These are phyloP conservation scores for Daedalea quercina DNA, from an alignment of 768 basidiomycete genomes.

Conservation along the genomic window DNA sequence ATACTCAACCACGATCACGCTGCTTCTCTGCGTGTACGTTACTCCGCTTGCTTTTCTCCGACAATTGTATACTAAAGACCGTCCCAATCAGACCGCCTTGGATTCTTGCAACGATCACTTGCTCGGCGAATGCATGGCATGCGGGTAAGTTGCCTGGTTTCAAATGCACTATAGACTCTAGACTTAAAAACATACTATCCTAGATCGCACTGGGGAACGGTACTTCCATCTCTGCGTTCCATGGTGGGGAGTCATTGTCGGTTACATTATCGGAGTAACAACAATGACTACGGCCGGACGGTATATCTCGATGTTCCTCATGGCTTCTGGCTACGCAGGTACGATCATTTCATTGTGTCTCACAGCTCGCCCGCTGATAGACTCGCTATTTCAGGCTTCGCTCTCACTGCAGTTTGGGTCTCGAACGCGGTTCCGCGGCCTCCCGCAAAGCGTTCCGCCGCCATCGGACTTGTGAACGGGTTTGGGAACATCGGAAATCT, in stretches of 20 bases:
- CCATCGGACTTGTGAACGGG: slow-evolving; percentile 59
- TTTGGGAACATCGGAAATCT: slow-evolving; percentile 49
- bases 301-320: slow-evolving; percentile 58
- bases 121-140: slow-evolving; percentile 47
- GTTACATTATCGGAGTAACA: slow-evolving; percentile 55
- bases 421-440: slow-evolving; percentile 55
- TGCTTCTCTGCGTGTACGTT: slow-evolving; percentile 50
- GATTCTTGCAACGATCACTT: slow-evolving; percentile 46
- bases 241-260: slow-evolving; percentile 58
- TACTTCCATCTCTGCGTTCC: slow-evolving; percentile 51
- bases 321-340: slow-evolving; percentile 51
- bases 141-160: slow-evolving; percentile 29
- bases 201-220: slow-evolving; percentile 55
- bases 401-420: slow-evolving; percentile 52
- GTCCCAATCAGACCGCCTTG: slow-evolving; percentile 46
- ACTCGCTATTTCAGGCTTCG: slow-evolving; percentile 47
- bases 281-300: slow-evolving; percentile 45
- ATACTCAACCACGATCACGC: slow-evolving; percentile 48
- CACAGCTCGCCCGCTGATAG: slow-evolving; percentile 72
- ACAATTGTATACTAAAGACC: neutral
- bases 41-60: neutral
- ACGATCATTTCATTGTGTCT: slow-evolving; percentile 26
- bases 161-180: slow-evolving; percentile 22
- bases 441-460: slow-evolving; percentile 47
- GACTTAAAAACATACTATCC: slow-evolving; percentile 26